A percentile compares a stretch with the other conserved stretches of the same genome.
Evolutionary conservation across 164 flowering plant genomes (phyloP).

Genomic region (Euptelea pleiosperma): DNA sequence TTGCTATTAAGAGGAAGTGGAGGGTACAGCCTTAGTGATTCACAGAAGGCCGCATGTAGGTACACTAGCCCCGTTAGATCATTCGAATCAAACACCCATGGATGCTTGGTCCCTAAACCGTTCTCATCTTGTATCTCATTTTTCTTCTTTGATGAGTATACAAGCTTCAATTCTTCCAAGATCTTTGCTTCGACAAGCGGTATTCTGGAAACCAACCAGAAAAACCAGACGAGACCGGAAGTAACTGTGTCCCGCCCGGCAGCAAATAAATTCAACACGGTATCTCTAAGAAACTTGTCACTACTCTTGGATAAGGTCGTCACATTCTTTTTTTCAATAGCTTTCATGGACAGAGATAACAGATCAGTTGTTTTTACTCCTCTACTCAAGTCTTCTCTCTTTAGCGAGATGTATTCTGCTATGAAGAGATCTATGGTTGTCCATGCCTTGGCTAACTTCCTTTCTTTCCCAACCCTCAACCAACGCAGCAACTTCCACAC

Average conservation of each 20-base stretch:
- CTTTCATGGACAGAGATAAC: background rate
- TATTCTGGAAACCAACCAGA: background rate
- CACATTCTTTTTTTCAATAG: too few species aligned
- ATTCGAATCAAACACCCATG: slow-evolving; percentile 6
- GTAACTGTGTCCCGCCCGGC: background rate
- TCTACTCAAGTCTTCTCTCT: background rate
- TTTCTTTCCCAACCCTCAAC: background rate
- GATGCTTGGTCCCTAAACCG: background rate
- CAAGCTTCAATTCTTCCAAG: slow-evolving; percentile 23
- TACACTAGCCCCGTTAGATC: slow-evolving; percentile 27
- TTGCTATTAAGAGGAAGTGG: slow-evolving; percentile 23
- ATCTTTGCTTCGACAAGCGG: slow-evolving; percentile 24
- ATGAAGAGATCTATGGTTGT: background rate
- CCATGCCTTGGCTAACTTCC: background rate
- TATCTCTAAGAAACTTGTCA: background rate
- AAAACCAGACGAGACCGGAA: background rate
- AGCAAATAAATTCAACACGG: background rate
- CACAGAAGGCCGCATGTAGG: slow-evolving; percentile 33
- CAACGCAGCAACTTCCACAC: background rate
- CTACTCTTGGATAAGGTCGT: too few species aligned
- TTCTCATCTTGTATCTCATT: background rate
- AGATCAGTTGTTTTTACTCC: background rate
- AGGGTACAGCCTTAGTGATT: slow-evolving; percentile 30
- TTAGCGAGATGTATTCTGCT: background rate
- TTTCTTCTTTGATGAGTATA: background rate